Conservation (phyloP, 306 rosid species). For the Vigna mungo region DNA sequence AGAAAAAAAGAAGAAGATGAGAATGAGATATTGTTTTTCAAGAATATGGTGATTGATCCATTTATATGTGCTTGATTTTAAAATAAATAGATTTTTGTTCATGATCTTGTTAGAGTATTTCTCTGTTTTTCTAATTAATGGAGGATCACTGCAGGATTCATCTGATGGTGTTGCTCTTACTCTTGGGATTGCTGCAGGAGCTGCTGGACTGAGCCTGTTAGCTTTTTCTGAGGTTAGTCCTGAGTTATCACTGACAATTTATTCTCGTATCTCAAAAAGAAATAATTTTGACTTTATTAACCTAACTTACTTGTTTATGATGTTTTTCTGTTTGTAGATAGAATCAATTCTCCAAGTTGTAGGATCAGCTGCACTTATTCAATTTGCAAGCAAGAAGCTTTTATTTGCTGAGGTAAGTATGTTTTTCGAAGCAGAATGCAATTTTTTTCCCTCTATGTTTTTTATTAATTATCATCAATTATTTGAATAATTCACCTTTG, state of each 20-base stretch:
- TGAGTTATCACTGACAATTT: constrained; percentile 14
- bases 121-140: constrained; percentile 35
- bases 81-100: constrained; percentile 7
- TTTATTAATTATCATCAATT: too few species aligned
- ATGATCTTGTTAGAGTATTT: not conserved
- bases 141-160: constrained; percentile 63
- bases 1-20: not conserved
- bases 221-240: constrained; percentile 77
- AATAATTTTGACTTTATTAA: constrained; percentile 18
- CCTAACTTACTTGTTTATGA: constrained; percentile 17
- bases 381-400: constrained; percentile 82
- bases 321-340: constrained; percentile 55
- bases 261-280: not conserved
- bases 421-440: constrained; percentile 19
- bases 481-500: too few species aligned
- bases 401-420: constrained; percentile 83
- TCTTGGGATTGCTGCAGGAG: constrained; percentile 73
- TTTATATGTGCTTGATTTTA: not conserved
- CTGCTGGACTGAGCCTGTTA: constrained; percentile 70
- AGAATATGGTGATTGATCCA: constrained; percentile 16
- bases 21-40: constrained; percentile 9
- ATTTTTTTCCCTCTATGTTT: not conserved
- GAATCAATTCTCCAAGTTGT: constrained; percentile 88
- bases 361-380: constrained; percentile 90
- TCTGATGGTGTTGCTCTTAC: constrained; percentile 64